Conservation (phyloP, 495 filamentous ascomycete species). For the Aspergillus sclerotiicarbonarius region DNA sequence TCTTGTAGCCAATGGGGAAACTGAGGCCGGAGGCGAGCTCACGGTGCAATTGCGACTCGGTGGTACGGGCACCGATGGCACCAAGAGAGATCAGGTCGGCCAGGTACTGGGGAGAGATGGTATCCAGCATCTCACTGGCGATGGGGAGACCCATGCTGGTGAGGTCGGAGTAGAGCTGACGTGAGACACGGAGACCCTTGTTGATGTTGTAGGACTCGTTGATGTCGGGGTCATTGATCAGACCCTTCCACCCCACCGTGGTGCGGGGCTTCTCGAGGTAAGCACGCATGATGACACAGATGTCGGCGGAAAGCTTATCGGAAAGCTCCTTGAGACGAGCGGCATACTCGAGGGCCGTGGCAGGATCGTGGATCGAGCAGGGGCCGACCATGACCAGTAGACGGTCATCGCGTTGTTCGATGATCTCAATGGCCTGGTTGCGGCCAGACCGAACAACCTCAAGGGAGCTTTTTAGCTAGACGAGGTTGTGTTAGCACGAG, state of each 20-base stretch:
- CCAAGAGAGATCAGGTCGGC: slow-evolving; percentile 94
- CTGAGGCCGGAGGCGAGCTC: slow-evolving; percentile 95
- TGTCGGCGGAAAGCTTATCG: slow-evolving; percentile 72
- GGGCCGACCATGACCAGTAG: slow-evolving; percentile 93
- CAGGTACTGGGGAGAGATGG: slow-evolving; percentile 94
- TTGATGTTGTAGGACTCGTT: slow-evolving; percentile 98
- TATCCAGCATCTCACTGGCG: slow-evolving; percentile 96
- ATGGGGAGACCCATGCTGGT: slow-evolving; percentile 87
- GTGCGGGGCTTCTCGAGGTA: slow-evolving; percentile 99
- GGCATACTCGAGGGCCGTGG: slow-evolving; percentile 83
- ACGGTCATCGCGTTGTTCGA: slow-evolving; percentile 77
- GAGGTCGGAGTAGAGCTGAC: slow-evolving; percentile 87
- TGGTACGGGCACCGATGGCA: slow-evolving; percentile 95
- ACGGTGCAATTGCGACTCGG: slow-evolving; percentile 91
- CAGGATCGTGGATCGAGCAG: slow-evolving; percentile 96
- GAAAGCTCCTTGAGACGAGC: slow-evolving; percentile 69
- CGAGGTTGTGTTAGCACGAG: slow-evolving; percentile 13
- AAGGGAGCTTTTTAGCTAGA: slow-evolving; percentile 46
- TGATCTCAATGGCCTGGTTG: slow-evolving; percentile 75
- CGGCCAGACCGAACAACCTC: slow-evolving; percentile 80
- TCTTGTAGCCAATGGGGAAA: slow-evolving; percentile 99
- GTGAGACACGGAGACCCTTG: slow-evolving; percentile 87
- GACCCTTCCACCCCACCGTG: slow-evolving; percentile 98
- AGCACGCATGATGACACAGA: slow-evolving; percentile 94
- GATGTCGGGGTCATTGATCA: slow-evolving; percentile 99